Conservation (phyloP, 139 green algal species). For the Parachlorella kessleri region DNA sequence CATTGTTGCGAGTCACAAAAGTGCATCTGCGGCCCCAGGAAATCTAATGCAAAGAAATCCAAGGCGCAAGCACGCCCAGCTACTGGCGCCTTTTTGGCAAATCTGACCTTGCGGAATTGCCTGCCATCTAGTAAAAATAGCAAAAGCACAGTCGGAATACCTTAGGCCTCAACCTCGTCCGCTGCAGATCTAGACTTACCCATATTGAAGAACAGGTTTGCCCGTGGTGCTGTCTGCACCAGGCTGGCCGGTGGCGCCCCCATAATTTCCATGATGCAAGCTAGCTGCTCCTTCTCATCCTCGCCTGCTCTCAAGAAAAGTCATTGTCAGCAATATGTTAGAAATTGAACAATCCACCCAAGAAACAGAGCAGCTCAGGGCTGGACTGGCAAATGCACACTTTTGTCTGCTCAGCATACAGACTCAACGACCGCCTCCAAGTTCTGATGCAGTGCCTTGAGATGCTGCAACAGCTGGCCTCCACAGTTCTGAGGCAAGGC, state of each 20-base stretch:
- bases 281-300: slow-evolving; percentile 90
- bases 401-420: too few relatives aligned
- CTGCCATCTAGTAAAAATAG: slow-evolving; percentile 67
- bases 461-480: too few relatives aligned
- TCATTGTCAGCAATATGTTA: too few relatives aligned
- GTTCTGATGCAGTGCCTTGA: too few relatives aligned
- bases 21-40: neutral
- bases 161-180: slow-evolving; percentile 30
- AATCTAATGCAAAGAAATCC: neutral
- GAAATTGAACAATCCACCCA: too few relatives aligned
- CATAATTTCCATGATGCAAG: slow-evolving; percentile 86
- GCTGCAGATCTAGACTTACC: neutral
- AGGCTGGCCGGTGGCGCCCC: slow-evolving; percentile 69
- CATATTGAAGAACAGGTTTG: slow-evolving; percentile 78
- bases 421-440: too few relatives aligned
- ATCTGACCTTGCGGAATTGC: slow-evolving; percentile 42
- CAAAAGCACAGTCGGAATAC: slow-evolving; percentile 79
- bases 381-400: too few relatives aligned
- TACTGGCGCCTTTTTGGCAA: neutral
- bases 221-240: slow-evolving; percentile 64
- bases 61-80: neutral
- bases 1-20: neutral
- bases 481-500: too few relatives aligned
- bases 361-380: too few relatives aligned
- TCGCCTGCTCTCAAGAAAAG: slow-evolving; percentile 25